A percentile compares a stretch with the other conserved stretches of the same genome.
Conservation (phyloP, 1,284 basidiomycete genomes). For the Heterobasidion irregulare region DNA sequence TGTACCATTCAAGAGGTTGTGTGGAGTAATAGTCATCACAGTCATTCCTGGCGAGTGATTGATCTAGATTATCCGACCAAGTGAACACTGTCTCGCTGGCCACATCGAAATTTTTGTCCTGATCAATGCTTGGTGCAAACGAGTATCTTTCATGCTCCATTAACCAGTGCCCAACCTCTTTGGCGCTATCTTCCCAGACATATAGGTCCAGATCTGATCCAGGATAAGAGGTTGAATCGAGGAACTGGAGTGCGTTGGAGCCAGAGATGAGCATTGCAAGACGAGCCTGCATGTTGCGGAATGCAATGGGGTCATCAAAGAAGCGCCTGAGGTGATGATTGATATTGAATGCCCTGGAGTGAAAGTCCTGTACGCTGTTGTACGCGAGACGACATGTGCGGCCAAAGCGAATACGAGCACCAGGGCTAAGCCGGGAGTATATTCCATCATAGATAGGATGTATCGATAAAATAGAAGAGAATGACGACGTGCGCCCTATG, state of each 20-base stretch:
- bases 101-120: no score
- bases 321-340: slow-evolving; percentile 17
- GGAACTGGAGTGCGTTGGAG: slow-evolving; percentile 40
- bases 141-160: neutral
- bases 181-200: slow-evolving; percentile 15
- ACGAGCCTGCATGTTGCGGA: slow-evolving; percentile 33
- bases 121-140: neutral
- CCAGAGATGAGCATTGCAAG: slow-evolving; percentile 40
- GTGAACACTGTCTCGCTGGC: no score
- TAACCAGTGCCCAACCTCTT: slow-evolving; percentile 11
- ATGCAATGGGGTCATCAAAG: slow-evolving; percentile 23
- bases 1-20: no score
- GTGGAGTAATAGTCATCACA: no score
- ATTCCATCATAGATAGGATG: neutral
- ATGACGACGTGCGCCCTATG: no score
- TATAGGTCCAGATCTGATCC: slow-evolving; percentile 43
- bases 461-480: no score
- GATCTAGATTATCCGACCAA: no score
- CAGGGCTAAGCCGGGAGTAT: neutral
- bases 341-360: slow-evolving; percentile 15
- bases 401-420: neutral
- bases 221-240: slow-evolving; percentile 32
- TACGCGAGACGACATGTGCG: neutral
- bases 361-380: neutral
- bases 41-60: no score